A percentile compares a stretch with the other conserved stretches of the same genome.
Conservation (phyloP, 2,329 filamentous ascomycete species). For the Phaeosphaeria sp. region DNA sequence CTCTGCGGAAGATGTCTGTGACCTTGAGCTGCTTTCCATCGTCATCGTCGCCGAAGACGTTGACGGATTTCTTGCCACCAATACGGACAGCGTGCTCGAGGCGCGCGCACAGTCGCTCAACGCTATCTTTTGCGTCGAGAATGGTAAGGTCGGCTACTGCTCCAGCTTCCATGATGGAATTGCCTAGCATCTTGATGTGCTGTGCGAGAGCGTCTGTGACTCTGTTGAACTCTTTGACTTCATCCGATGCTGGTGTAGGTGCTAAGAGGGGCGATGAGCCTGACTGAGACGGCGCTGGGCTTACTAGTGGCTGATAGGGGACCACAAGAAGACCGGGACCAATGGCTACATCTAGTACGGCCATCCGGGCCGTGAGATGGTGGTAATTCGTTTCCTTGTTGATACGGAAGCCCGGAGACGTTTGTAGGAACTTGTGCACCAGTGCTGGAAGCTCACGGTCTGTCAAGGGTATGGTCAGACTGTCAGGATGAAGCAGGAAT, state of each 20-base stretch:
- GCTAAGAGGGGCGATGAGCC: slow-evolving; percentile 22
- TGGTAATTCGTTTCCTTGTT: slow-evolving; percentile 69
- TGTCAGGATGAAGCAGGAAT: slow-evolving; percentile 60
- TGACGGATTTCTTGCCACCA: slow-evolving; percentile 52
- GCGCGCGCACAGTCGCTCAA: slow-evolving; percentile 78
- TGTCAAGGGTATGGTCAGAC: slow-evolving; percentile 32
- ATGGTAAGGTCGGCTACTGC: slow-evolving; percentile 62
- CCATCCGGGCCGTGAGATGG: slow-evolving; percentile 69
- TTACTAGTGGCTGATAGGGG: slow-evolving; percentile 38
- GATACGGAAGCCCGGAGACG: slow-evolving; percentile 59
- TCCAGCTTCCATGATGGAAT: slow-evolving; percentile 75
- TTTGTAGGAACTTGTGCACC: slow-evolving; percentile 38
- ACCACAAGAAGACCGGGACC: slow-evolving; percentile 64
- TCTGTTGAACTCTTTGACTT: slow-evolving; percentile 68
- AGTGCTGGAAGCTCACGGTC: slow-evolving; percentile 24
- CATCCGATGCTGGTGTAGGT: slow-evolving; percentile 25
- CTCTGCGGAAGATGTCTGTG: slow-evolving; percentile 18
- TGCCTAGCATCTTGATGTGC: slow-evolving; percentile 55
- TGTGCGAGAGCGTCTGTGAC: slow-evolving; percentile 72
- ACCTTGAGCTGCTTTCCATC: slow-evolving; percentile 57
- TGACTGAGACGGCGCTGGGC: slow-evolving; percentile 28
- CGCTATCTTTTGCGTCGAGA: slow-evolving; percentile 76
- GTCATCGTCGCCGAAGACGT: slow-evolving; percentile 52
- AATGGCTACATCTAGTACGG: slow-evolving; percentile 76
- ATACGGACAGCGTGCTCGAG: slow-evolving; percentile 75